Base-by-base conservation (phyloP, 306 rosid genomes). In the Pterocarpus santalinus region DNA sequence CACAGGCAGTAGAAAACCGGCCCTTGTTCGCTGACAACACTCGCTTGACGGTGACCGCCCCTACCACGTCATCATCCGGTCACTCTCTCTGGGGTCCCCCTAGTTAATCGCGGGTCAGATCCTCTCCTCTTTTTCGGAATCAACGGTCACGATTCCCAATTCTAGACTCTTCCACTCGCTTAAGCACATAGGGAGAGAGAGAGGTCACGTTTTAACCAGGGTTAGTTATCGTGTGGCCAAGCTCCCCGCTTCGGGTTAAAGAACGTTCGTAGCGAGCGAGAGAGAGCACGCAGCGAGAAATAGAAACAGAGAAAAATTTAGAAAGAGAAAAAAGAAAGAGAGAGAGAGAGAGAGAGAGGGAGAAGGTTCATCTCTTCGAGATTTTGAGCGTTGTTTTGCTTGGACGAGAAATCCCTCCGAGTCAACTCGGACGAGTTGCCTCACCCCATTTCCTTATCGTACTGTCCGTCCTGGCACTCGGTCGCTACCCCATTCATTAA, bases 91-190 rank as follows among this genome's bases (percentile, higher is more conserved):
- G 28, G 28, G 22, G 5, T 39, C 32, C 32, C 61, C 11, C 1
- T 9, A 3, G 16, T 68, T 2, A 38, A 82, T 90, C 94, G 0
- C 89, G 86, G 87, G 15, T 30, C 13, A 10, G 57, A 89, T 77
- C 79, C 56, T n/a, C 17, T 73, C 52, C 33, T 2, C 17, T 1
- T n/a, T 58, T 51, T 12, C 41, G 0, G 1, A 83, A 82, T 83
- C 62, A 46, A 85, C 90, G 97, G 92, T 57, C 33, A 16, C 2
- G 7, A 75, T 76, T 17, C 0, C 77, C 63, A 12, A 22, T 92
- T 95, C 97, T 87, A 86, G 97, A 90, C 83, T 68, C 90, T 95
- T 95, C 97, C 75, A 69, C 81, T 15, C 69, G 5, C 41, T 32
- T 22, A 1, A n/a, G 12, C 14, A 14, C 0, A 39, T 2, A 56